Evolutionary conservation across 2,329 filamentous ascomycete species (phyloP), one percentile per base, ranked within the genome.

Genomic region (Arthrocladium fulminans): DNA sequence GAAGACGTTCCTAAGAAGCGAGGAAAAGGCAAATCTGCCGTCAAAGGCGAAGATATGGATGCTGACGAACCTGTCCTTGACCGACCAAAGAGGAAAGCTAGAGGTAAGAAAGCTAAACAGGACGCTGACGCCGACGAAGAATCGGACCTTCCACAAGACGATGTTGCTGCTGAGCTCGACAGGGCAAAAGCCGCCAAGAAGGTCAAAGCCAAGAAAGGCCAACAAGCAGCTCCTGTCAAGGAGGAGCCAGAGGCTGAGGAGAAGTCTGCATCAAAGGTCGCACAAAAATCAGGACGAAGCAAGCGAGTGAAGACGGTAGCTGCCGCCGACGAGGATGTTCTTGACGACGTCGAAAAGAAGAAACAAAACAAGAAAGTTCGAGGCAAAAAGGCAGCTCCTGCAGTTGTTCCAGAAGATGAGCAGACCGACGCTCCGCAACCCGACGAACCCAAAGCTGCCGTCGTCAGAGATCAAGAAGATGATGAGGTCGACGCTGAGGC

Each of bases 391-490:
- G 22, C 22, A 30, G 24, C 29, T 32, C 38, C 17, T 32, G 39
- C 8, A 15, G 22, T 13, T 6, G n/a, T 43, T 19, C 47, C 41
- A 27, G 41, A 47, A 15, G 24, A 70, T 8, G 74, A 76, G 60
- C 64, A 65, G 24, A 62, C 65, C 34, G 65, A 69, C 50, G 68
- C 67, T 30, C 61, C 66, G 9, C 29, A 24, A 41, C 67, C 65
- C 25, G 67, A 71, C 55, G 67, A 69, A 25, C 65, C 67, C 38
- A 70, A 67, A 37, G 63, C 23, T 19, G 19, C 37, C 38, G 49
- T 61, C 20, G 20, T n/a, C 13, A 27, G 34, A 8, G 24, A 32
- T 27, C 15, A 17, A 12, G 20, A 27, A 13, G 24, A 13, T 25
- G 39, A 17, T 27, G 6, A 23, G 5, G 39, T 13, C 23, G 23